Evolutionary conservation across 345 rosid genomes (phyloP).

Genomic region (Euclidium syriacum): DNA sequence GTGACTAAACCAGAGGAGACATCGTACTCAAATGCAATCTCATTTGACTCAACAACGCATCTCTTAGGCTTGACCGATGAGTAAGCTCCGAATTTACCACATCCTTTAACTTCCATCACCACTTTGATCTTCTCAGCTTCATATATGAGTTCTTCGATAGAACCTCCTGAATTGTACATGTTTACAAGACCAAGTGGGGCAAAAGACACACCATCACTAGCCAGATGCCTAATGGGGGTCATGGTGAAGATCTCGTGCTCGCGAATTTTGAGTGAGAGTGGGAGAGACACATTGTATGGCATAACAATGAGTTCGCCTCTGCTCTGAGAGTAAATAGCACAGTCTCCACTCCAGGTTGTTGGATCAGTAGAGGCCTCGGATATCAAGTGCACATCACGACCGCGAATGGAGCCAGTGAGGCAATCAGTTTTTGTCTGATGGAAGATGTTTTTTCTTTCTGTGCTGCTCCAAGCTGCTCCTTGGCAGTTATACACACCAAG

Average conservation of each 20-base stretch:
- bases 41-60: slow-evolving; percentile 49
- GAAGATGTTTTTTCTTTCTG: slow-evolving; percentile 68
- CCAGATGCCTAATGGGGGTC: slow-evolving; percentile 58
- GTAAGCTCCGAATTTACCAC: slow-evolving; percentile 74
- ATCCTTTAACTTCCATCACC: slow-evolving; percentile 58
- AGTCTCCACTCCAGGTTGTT: slow-evolving; percentile 51
- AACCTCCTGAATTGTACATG: slow-evolving; percentile 95
- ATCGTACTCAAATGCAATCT: slow-evolving; percentile 48
- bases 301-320: slow-evolving; percentile 43
- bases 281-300: slow-evolving; percentile 61
- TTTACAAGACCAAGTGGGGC: slow-evolving; percentile 75
- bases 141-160: slow-evolving; percentile 56
- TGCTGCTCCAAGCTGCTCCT: slow-evolving; percentile 92
- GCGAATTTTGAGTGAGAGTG: slow-evolving; percentile 69
- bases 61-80: slow-evolving; percentile 64
- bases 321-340: slow-evolving; percentile 53
- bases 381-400: slow-evolving; percentile 77
- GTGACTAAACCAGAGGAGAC: slow-evolving; percentile 44
- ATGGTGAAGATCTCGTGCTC: slow-evolving; percentile 59
- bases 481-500: slow-evolving; percentile 90
- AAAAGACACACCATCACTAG: slow-evolving; percentile 45
- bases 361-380: slow-evolving; percentile 61
- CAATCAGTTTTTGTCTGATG: slow-evolving; percentile 50
- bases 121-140: slow-evolving; percentile 38
- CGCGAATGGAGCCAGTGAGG: slow-evolving; percentile 50